A percentile compares a stretch with the other conserved stretches of the same genome.
These are phyloP conservation scores for Kuraishia cidri DNA, from an alignment of 805 yeast genomes.

Conservation along the genomic window DNA sequence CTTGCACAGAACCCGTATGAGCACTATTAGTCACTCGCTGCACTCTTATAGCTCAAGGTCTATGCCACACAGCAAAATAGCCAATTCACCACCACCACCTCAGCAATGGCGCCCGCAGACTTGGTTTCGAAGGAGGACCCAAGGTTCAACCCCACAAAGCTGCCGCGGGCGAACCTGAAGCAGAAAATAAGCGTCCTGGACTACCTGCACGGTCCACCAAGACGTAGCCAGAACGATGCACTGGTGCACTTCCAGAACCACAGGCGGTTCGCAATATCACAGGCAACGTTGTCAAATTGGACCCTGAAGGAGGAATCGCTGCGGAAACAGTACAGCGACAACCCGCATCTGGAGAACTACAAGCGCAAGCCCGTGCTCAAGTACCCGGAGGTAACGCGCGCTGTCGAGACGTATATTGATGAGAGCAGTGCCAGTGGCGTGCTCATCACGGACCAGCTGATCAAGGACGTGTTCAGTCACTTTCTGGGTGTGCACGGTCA, in stretches of 20 bases:
- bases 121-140: no score
- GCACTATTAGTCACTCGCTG: no score
- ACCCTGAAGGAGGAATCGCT: slow-evolving; percentile 13
- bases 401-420: slow-evolving; percentile 18
- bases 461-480: slow-evolving; percentile 8
- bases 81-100: no score
- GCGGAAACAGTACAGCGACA: slow-evolving; percentile 11
- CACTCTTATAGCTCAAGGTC: no score
- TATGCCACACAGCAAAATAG: no score
- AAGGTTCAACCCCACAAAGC: no score
- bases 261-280: slow-evolving; percentile 19
- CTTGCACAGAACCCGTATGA: no score
- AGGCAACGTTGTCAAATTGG: slow-evolving; percentile 26
- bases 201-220: slow-evolving; percentile 20
- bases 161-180: slow-evolving; percentile 19
- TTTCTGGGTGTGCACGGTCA: slow-evolving; percentile 12
- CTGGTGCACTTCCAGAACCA: slow-evolving; percentile 13
- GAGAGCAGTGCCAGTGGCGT: slow-evolving; percentile 8
- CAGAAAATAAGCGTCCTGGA: slow-evolving; percentile 24
- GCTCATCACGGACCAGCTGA: slow-evolving; percentile 16
- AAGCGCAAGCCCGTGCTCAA: slow-evolving; percentile 21
- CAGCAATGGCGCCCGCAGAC: no score
- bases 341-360: slow-evolving; percentile 18
- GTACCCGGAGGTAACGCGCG: slow-evolving; percentile 21
- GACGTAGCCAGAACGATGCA: slow-evolving; percentile 15